Evolutionary conservation across 2,329 filamentous ascomycete species (phyloP).

Genomic region (Chrysoporthe deuterocubensis): DNA sequence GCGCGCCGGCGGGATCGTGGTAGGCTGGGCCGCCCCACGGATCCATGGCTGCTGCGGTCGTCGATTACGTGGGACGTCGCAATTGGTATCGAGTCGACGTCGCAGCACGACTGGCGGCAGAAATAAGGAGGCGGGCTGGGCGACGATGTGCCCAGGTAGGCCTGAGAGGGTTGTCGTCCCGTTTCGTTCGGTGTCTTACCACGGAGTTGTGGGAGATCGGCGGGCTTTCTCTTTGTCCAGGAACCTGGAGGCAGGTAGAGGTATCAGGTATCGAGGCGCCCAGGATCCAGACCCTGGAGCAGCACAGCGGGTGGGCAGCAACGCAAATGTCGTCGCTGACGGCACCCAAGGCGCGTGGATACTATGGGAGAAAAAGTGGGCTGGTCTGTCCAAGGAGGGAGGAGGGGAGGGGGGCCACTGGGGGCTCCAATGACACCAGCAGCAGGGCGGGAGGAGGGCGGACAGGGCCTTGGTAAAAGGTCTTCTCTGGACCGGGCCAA

Average conservation of each 20-base stretch:
- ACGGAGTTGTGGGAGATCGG: slow-evolving; percentile 11
- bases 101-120: slow-evolving; percentile 15
- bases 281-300: slow-evolving; percentile 23
- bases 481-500: slow-evolving; percentile 16
- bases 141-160: slow-evolving; percentile 3
- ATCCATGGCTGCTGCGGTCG: slow-evolving; percentile 49
- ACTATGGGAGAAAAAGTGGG: slow-evolving; percentile 27
- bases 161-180: slow-evolving; percentile 2
- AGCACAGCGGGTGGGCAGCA: slow-evolving; percentile 25
- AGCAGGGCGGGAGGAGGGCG: not conserved
- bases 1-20: slow-evolving; percentile 64
- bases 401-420: slow-evolving; percentile 1
- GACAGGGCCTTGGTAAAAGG: slow-evolving; percentile 15
- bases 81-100: slow-evolving; percentile 23
- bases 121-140: not conserved
- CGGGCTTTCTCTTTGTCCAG: slow-evolving; percentile 9
- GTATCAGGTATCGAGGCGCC: slow-evolving; percentile 15
- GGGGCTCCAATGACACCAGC: slow-evolving; percentile 22
- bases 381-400: slow-evolving; percentile 19
- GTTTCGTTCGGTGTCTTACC: slow-evolving; percentile 10
- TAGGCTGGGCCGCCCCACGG: slow-evolving; percentile 66
- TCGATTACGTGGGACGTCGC: slow-evolving; percentile 27
- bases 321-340: slow-evolving; percentile 25
- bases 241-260: slow-evolving; percentile 15
- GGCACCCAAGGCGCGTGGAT: slow-evolving; percentile 17